Evolutionary conservation across 2,329 filamentous ascomycete genomes (phyloP).

Genomic region (Colletotrichum cereale): DNA sequence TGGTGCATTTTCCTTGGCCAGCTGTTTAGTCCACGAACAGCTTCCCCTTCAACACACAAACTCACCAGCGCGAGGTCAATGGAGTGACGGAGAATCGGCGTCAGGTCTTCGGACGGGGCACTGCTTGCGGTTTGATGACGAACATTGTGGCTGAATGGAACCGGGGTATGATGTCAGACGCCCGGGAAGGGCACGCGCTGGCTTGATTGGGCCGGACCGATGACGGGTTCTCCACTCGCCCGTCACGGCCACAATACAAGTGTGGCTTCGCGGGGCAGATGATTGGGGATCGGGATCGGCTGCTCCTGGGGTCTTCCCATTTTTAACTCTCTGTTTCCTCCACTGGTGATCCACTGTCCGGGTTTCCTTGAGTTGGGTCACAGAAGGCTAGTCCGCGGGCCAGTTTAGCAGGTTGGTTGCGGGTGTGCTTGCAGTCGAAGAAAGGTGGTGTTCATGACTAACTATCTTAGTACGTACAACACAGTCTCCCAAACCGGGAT

Average conservation of each 20-base stretch:
- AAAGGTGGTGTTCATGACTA: slow-evolving; percentile 22
- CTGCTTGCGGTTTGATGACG: slow-evolving; percentile 38
- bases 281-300: slow-evolving; percentile 26
- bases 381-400: slow-evolving; percentile 13
- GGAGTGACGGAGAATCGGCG: slow-evolving; percentile 19
- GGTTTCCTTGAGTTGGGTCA: neutral
- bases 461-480: no score
- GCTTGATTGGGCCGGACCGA: slow-evolving; percentile 24
- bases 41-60: neutral
- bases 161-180: slow-evolving; percentile 33
- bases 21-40: neutral
- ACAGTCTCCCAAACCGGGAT: neutral
- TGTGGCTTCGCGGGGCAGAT: slow-evolving; percentile 34
- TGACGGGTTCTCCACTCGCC: slow-evolving; percentile 7
- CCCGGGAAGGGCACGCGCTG: slow-evolving; percentile 15
- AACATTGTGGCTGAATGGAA: slow-evolving; percentile 36
- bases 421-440: neutral
- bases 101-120: slow-evolving; percentile 32
- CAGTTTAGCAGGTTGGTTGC: slow-evolving; percentile 3
- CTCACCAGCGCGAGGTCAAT: neutral
- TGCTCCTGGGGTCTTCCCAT: slow-evolving; percentile 9
- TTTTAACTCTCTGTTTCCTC: neutral
- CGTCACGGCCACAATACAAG: slow-evolving; percentile 27
- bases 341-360: neutral
- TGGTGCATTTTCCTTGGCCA: neutral